phyloP scores from a whole-genome alignment of 2,329 filamentous ascomycete genomes.

The Aspergillus udagawae region DNA sequence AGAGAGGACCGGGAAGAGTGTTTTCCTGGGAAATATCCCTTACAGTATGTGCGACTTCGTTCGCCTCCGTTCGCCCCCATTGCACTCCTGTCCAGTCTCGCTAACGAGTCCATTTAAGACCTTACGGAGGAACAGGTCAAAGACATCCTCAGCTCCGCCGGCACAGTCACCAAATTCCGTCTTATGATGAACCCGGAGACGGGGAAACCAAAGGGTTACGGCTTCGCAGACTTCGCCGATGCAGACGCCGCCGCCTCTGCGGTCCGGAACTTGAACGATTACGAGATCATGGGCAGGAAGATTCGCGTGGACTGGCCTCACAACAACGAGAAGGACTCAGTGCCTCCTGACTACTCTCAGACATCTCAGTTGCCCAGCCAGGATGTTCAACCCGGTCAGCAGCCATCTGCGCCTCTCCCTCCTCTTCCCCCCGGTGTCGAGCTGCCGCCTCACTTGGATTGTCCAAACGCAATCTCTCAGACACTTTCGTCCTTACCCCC shows the following conservation, averaged over 20 bases:
- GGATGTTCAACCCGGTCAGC: conserved; percentile 34
- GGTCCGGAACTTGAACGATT: conserved; percentile 90
- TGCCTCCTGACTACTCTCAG: conserved; percentile 47
- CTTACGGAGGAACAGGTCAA: conserved; percentile 94
- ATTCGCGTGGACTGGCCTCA: conserved; percentile 94
- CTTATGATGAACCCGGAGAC: conserved; percentile 95
- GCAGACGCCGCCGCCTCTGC: conserved; percentile 88
- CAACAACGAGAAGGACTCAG: conserved; percentile 73
- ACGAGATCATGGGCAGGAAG: conserved; percentile 92
- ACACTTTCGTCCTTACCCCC: conserved; percentile 84
- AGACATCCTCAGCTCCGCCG: conserved; percentile 86
- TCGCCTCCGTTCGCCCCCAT: conserved; percentile 39
- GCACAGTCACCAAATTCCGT: conserved; percentile 86
- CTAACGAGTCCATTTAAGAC: conserved; percentile 52
- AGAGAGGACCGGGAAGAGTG: conserved; percentile 42
- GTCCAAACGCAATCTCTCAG: conserved; percentile 85
- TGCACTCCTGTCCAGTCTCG: neutral
- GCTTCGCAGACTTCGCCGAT: conserved; percentile 93
- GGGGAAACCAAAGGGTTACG: conserved; percentile 90
- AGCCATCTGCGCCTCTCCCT: conserved; percentile 59
- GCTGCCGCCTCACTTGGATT: conserved; percentile 74
- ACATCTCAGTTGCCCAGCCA: conserved; percentile 35
- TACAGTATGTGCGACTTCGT: conserved; percentile 65
- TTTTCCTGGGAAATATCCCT: conserved; percentile 58
- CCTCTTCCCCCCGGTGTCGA: conserved; percentile 81